phyloP scores from a whole-genome alignment of 768 basidiomycete species.

The Lentinula aciculospora region DNA sequence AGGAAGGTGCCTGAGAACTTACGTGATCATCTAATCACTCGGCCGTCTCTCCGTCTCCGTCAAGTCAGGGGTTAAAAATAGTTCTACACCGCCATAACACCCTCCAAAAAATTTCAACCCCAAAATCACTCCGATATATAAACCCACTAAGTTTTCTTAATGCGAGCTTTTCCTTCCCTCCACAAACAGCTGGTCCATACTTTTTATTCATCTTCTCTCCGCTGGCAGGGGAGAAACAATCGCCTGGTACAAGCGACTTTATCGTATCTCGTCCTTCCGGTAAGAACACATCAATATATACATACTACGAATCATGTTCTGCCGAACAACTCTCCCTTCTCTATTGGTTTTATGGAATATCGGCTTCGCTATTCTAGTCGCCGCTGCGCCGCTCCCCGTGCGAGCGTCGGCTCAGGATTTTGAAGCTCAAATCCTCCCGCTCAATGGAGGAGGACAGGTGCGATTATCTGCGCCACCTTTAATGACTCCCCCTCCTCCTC shows the following conservation, averaged over 20 bases:
- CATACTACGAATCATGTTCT: not conserved
- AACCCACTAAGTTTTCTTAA: not conserved
- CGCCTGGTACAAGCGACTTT: not conserved
- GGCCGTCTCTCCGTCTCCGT: not conserved
- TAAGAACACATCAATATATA: not conserved
- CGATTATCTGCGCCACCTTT: not conserved
- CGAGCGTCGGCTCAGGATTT: not conserved
- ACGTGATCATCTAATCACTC: no score
- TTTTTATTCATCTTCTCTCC: not conserved
- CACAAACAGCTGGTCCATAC: not conserved
- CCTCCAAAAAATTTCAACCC: not conserved
- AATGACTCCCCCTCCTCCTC: not conserved
- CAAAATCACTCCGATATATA: not conserved
- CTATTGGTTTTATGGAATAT: not conserved
- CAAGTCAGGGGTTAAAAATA: not conserved
- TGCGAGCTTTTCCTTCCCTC: not conserved
- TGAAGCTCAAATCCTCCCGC: not conserved
- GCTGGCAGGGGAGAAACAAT: not conserved
- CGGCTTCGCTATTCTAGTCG: not conserved
- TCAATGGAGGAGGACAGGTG: not conserved
- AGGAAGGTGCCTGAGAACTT: not conserved
- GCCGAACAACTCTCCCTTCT: not conserved
- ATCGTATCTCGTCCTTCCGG: not conserved
- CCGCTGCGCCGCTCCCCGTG: not conserved
- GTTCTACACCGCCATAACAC: not conserved